Conservation (phyloP, 306 rosid genomes). For the Psophocarpus tetragonolobus region DNA sequence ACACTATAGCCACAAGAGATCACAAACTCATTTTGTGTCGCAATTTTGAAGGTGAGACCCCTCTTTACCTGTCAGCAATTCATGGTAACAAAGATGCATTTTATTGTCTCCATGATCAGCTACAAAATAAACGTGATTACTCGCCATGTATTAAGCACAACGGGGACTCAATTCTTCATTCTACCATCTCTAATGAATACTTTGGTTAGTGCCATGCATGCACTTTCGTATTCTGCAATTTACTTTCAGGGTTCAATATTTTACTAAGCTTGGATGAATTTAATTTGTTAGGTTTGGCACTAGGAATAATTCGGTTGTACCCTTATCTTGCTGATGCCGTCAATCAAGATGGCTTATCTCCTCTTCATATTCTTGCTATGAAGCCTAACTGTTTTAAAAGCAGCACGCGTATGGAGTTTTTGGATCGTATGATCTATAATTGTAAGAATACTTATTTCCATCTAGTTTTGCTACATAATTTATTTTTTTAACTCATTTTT, state of each 20-base stretch:
- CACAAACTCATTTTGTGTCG: slow-evolving; percentile 12
- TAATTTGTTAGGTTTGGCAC: slow-evolving; percentile 49
- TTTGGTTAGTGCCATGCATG: slow-evolving; percentile 37
- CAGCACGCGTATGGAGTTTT: slow-evolving; percentile 24
- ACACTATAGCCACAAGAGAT: slow-evolving; percentile 15
- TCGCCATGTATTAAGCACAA: neutral
- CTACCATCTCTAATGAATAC: slow-evolving; percentile 34
- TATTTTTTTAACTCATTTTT: no score
- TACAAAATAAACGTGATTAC: slow-evolving; percentile 1
- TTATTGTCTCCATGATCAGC: slow-evolving; percentile 19
- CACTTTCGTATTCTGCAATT: neutral
- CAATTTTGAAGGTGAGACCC: slow-evolving; percentile 35
- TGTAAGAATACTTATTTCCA: slow-evolving; percentile 21
- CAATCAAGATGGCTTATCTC: slow-evolving; percentile 27
- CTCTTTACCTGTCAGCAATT: slow-evolving; percentile 37
- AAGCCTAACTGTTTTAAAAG: slow-evolving; percentile 37
- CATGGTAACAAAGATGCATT: slow-evolving; percentile 33
- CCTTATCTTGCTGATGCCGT: slow-evolving; percentile 4
- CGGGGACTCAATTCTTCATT: slow-evolving; percentile 38
- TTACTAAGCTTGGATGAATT: no score
- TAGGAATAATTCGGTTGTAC: slow-evolving; percentile 4
- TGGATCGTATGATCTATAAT: slow-evolving; percentile 26
- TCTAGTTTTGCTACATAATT: neutral
- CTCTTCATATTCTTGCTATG: slow-evolving; percentile 40
- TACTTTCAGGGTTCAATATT: no score